Evolutionary conservation across 2,329 filamentous ascomycete genomes (phyloP).

Genomic region (Fusarium nelsonii): DNA sequence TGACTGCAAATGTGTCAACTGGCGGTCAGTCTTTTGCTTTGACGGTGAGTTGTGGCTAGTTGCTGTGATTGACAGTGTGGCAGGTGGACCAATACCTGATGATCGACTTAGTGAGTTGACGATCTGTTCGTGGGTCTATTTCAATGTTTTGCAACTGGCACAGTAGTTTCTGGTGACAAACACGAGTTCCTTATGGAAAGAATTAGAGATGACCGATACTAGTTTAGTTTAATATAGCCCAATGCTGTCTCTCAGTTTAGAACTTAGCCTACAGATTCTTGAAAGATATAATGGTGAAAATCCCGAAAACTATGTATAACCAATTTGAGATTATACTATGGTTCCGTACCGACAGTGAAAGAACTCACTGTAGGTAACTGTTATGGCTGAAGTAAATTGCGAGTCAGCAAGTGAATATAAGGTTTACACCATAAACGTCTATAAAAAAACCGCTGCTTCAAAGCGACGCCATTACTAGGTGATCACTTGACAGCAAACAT

Average conservation of each 20-base stretch:
- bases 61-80: background rate
- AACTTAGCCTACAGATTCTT: background rate
- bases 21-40: slow-evolving; percentile 7
- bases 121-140: background rate
- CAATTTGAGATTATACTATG: too few species aligned
- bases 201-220: background rate
- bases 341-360: too few species aligned
- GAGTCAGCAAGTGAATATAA: background rate
- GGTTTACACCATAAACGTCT: background rate
- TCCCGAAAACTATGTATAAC: too few species aligned
- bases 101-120: background rate
- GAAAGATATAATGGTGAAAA: background rate
- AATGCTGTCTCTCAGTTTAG: background rate
- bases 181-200: background rate
- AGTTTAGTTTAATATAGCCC: background rate
- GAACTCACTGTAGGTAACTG: too few species aligned
- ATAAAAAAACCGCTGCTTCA: background rate
- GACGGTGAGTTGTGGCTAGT: slow-evolving; percentile 1
- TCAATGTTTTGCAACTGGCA: background rate
- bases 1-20: background rate
- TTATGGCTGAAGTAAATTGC: background rate
- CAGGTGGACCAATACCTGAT: background rate
- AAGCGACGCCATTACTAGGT: background rate
- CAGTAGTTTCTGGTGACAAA: background rate
- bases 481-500: background rate